These are phyloP conservation scores for Verticillium tricorpus DNA, from an alignment of 2,329 filamentous ascomycete genomes.

Conservation along the genomic window DNA sequence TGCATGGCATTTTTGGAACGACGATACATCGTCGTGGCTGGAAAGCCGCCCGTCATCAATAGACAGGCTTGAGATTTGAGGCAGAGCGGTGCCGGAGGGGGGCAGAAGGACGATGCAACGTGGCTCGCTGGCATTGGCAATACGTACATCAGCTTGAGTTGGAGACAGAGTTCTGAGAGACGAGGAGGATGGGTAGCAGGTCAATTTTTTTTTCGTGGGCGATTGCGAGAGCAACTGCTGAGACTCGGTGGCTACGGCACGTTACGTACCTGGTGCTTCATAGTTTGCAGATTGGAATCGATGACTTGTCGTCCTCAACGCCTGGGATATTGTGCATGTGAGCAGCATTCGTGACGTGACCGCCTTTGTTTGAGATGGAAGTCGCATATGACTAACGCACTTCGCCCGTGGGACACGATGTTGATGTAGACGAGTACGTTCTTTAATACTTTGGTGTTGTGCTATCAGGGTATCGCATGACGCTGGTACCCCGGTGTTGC, in stretches of 20 bases:
- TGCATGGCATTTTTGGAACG: background rate
- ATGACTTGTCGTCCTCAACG: background rate
- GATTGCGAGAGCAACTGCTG: background rate
- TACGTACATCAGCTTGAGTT: background rate
- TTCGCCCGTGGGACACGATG: too few relatives aligned
- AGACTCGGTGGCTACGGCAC: background rate
- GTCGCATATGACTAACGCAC: too few relatives aligned
- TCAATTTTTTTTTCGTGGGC: background rate
- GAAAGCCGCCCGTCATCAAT: background rate
- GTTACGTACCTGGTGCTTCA: background rate
- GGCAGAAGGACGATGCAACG: background rate
- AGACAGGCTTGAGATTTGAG: background rate
- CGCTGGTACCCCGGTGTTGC: too few relatives aligned
- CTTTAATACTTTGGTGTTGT: too few relatives aligned
- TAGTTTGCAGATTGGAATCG: background rate
- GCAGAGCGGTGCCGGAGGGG: background rate
- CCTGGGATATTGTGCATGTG: too few relatives aligned
- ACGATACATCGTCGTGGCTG: background rate
- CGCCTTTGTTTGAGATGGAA: too few relatives aligned
- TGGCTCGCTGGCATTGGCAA: background rate
- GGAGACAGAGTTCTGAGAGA: background rate
- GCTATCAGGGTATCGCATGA: too few relatives aligned
- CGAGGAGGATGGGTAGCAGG: background rate
- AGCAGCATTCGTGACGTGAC: too few relatives aligned
- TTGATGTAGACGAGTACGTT: too few relatives aligned